Evolutionary conservation across 2,329 filamentous ascomycete species (phyloP).

Genomic region (Aspergillus tamarii): DNA sequence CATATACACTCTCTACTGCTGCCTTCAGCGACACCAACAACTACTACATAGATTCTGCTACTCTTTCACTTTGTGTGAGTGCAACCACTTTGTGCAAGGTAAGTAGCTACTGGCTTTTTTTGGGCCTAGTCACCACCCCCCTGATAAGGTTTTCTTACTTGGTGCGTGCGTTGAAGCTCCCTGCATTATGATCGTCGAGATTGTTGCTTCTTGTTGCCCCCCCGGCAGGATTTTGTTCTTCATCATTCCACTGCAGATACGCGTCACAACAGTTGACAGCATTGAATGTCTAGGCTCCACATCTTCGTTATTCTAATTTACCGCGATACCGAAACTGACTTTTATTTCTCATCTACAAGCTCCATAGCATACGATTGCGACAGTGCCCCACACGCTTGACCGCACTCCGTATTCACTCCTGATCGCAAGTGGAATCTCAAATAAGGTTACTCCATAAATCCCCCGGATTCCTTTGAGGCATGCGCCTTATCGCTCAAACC

Average conservation of each 20-base stretch:
- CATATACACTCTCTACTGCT: constrained; percentile 3
- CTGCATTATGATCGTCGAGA: constrained; percentile 25
- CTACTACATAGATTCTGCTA: background rate
- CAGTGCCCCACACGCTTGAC: constrained; percentile 10
- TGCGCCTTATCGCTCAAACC: constrained; percentile 15
- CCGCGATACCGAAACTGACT: constrained; percentile 6
- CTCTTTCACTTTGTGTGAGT: constrained; percentile 6
- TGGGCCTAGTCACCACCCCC: constrained; percentile 7
- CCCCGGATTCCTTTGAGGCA: constrained; percentile 11
- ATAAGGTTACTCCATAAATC: constrained; percentile 5
- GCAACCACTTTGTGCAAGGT: constrained; percentile 19
- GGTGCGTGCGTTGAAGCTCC: constrained; percentile 18
- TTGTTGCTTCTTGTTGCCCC: constrained; percentile 13
- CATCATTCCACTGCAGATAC: constrained; percentile 21
- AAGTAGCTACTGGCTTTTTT: constrained; percentile 8
- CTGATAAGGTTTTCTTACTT: constrained; percentile 3
- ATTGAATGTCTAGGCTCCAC: background rate
- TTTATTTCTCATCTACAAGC: background rate
- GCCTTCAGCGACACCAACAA: background rate
- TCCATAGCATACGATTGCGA: background rate
- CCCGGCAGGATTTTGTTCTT: constrained; percentile 4
- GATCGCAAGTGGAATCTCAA: constrained; percentile 2
- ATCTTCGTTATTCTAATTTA: constrained; percentile 9
- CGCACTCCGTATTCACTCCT: constrained; percentile 5
- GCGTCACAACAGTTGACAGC: constrained; percentile 21